Percentiles rank a stretch among this genome's conserved stretches.
Evolutionary conservation across 2,329 filamentous ascomycete genomes (phyloP).

Genomic region (Penicillium frequentans): DNA sequence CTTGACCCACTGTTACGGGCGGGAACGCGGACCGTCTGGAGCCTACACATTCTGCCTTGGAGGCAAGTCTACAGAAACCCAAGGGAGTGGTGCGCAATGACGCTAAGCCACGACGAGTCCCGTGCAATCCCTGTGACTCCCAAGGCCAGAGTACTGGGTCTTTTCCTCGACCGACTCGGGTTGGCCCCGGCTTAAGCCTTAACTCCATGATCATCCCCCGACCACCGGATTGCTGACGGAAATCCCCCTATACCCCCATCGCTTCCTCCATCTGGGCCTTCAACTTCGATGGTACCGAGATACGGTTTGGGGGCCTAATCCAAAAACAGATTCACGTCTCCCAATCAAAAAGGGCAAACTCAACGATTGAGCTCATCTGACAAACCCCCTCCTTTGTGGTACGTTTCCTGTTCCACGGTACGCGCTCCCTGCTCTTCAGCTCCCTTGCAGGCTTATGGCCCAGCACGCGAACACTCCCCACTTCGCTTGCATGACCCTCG

Average conservation of each 20-base stretch:
- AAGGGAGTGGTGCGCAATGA: not conserved
- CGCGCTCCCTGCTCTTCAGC: not conserved
- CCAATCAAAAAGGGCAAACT: too few species aligned
- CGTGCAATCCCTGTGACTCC: not conserved
- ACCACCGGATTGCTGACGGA: too few species aligned
- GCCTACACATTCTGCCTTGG: not conserved
- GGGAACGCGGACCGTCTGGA: slow-evolving; percentile 7
- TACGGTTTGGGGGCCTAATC: not conserved
- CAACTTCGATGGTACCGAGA: not conserved
- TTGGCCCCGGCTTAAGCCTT: not conserved
- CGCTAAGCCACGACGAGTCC: not conserved
- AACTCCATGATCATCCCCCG: not conserved
- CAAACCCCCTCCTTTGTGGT: not conserved
- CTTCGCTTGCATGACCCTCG: not conserved
- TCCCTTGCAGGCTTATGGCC: not conserved
- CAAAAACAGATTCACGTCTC: too few species aligned
- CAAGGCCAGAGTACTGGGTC: not conserved
- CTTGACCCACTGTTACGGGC: not conserved
- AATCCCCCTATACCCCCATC: not conserved
- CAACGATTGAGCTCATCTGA: too few species aligned
- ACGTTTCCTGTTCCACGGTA: not conserved
- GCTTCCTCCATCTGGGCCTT: not conserved
- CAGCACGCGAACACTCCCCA: not conserved
- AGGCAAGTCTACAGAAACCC: not conserved
- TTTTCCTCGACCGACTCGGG: not conserved